These are phyloP conservation scores for Yarrowia deformans DNA, from an alignment of 805 yeast species.

Conservation along the genomic window DNA sequence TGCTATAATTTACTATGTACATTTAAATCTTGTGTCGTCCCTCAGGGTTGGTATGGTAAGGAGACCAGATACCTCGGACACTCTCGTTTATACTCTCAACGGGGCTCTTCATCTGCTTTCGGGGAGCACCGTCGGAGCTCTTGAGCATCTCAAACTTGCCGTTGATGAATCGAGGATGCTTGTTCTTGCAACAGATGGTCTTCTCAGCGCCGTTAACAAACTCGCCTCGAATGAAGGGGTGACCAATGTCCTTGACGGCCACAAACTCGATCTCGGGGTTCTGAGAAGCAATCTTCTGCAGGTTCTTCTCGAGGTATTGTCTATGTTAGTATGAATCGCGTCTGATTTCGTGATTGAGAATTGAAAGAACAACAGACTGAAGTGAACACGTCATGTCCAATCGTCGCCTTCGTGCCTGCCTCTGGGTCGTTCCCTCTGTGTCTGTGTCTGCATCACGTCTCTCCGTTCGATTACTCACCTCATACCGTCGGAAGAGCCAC, in stretches of 20 bases:
- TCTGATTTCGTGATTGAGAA: no score
- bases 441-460: background rate
- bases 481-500: conserved; percentile 90
- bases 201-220: conserved; percentile 60
- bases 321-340: conserved; percentile 47
- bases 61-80: conserved; percentile 98
- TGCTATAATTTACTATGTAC: conserved; percentile 35
- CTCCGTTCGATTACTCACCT: conserved; percentile 45
- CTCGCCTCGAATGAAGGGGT: conserved; percentile 74
- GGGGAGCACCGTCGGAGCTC: conserved; percentile 70
- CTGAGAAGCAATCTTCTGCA: conserved; percentile 61
- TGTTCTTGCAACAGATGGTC: conserved; percentile 78
- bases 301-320: conserved; percentile 64
- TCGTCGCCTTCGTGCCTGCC: no score
- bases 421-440: background rate
- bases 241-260: conserved; percentile 75
- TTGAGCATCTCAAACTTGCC: conserved; percentile 68
- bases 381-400: background rate
- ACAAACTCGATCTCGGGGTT: conserved; percentile 77
- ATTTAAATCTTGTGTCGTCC: conserved; percentile 57
- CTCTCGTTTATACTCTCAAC: conserved; percentile 82
- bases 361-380: background rate
- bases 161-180: conserved; percentile 65
- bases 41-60: conserved; percentile 74
- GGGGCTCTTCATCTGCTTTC: conserved; percentile 71